Evolutionary conservation across 306 rosid species (phyloP).

Genomic region (Sindora glabra): DNA sequence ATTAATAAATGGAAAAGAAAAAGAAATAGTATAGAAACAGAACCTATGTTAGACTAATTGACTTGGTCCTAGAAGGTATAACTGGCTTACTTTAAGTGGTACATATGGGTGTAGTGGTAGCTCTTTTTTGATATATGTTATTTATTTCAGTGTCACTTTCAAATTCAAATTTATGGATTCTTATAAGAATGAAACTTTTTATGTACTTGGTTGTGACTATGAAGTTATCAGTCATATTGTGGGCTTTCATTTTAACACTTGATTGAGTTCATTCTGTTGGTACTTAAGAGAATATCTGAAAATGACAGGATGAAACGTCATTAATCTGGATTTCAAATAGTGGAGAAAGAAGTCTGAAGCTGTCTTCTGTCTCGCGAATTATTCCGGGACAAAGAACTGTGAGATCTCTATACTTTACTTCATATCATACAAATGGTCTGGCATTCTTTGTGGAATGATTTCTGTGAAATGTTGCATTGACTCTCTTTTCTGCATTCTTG

Average conservation of each 20-base stretch:
- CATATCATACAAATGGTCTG: slow-evolving; percentile 2
- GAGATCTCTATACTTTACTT: slow-evolving; percentile 33
- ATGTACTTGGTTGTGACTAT: not conserved
- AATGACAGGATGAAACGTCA: slow-evolving; percentile 70
- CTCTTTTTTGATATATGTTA: not conserved
- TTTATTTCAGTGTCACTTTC: not conserved
- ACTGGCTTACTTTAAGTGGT: no score
- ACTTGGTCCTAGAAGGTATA: no score
- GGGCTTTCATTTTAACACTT: not conserved
- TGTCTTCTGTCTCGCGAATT: slow-evolving; percentile 79
- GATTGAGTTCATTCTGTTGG: slow-evolving; percentile 4
- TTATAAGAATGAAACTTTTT: not conserved
- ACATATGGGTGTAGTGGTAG: not conserved
- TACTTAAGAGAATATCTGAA: slow-evolving; percentile 14
- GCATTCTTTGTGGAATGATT: slow-evolving; percentile 1
- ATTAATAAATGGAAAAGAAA: no score
- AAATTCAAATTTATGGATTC: not conserved
- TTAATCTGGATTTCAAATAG: slow-evolving; percentile 85
- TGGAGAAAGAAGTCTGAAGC: slow-evolving; percentile 75
- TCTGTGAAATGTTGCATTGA: slow-evolving; percentile 8
- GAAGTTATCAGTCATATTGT: not conserved
- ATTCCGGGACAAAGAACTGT: slow-evolving; percentile 98
- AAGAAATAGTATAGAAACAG: no score
- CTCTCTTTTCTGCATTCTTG: slow-evolving; percentile 2
- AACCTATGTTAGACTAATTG: no score